Percentiles rank a stretch among this genome's conserved stretches.
These are phyloP conservation scores for Allantophomopsis cytisporea DNA, from an alignment of 2,329 filamentous ascomycete genomes.

Conservation along the genomic window DNA sequence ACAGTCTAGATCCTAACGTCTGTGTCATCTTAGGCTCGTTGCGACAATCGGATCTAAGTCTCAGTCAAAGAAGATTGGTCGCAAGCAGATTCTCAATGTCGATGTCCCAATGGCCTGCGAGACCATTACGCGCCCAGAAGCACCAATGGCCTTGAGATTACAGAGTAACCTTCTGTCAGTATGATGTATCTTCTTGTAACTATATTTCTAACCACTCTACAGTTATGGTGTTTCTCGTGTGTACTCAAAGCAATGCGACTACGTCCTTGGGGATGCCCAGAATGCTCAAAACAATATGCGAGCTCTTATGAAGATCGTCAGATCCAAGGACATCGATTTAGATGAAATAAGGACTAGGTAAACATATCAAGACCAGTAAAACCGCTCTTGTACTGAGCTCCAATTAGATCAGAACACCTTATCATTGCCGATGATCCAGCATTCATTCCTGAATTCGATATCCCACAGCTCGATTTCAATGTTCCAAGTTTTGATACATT, in stretches of 20 bases:
- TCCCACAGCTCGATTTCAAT: conserved; percentile 45
- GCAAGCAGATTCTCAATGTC: conserved; percentile 80
- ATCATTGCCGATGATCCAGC: conserved; percentile 70
- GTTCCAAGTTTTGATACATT: conserved; percentile 15
- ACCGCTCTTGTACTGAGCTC: conserved; percentile 1
- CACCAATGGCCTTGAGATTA: conserved; percentile 78
- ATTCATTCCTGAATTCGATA: conserved; percentile 54
- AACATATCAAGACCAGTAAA: conserved; percentile 10
- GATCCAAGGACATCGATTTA: conserved; percentile 49
- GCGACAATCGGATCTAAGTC: conserved; percentile 74
- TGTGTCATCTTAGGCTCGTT: conserved; percentile 54
- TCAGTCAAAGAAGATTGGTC: conserved; percentile 57
- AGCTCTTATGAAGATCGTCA: conserved; percentile 44
- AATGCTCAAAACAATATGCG: conserved; percentile 62
- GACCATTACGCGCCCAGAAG: conserved; percentile 74
- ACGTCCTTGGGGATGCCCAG: conserved; percentile 71
- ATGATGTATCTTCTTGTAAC: neutral
- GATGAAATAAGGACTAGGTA: conserved; percentile 62
- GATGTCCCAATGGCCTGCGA: conserved; percentile 76
- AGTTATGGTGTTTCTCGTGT: conserved; percentile 74
- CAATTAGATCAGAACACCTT: conserved; percentile 56
- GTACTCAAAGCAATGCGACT: conserved; percentile 75
- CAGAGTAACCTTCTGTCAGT: conserved; percentile 73
- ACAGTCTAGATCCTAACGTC: conserved; percentile 1
- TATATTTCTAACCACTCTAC: neutral